These are phyloP conservation scores for Talaromyces sp. DNA, from an alignment of 2,329 filamentous ascomycete species.

Conservation along the genomic window DNA sequence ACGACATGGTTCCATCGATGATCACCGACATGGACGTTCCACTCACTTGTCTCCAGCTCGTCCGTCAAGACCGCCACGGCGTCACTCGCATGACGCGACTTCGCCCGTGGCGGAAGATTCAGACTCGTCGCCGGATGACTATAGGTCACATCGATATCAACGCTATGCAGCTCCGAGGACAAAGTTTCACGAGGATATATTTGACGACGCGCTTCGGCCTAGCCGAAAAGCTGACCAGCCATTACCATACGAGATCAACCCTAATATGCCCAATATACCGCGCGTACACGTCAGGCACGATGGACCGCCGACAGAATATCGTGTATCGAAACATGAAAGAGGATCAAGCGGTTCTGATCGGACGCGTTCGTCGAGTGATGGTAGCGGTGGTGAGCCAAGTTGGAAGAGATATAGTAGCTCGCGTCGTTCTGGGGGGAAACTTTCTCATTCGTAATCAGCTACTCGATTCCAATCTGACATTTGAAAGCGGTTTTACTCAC, in stretches of 20 bases:
- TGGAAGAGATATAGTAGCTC: conserved; percentile 20
- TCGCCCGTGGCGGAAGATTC: conserved; percentile 6
- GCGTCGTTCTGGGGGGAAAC: conserved; percentile 9
- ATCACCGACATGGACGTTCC: conserved; percentile 16
- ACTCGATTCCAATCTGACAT: not conserved
- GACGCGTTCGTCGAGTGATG: conserved; percentile 20
- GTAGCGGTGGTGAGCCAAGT: conserved; percentile 15
- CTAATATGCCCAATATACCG: conserved; percentile 12
- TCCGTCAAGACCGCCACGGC: conserved; percentile 22
- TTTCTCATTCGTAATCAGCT: not conserved
- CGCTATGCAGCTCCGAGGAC: conserved; percentile 13
- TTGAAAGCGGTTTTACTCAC: not conserved
- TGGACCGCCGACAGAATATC: conserved; percentile 23
- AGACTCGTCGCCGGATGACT: not conserved
- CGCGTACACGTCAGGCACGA: conserved; percentile 23
- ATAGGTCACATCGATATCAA: not conserved
- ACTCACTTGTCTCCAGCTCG: conserved; percentile 27
- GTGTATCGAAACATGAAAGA: conserved; percentile 21
- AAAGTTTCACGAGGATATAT: conserved; percentile 25
- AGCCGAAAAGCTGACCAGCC: not conserved
- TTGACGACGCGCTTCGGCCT: conserved; percentile 16
- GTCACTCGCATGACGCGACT: conserved; percentile 32
- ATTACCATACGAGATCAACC: conserved; percentile 11
- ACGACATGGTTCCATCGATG: conserved; percentile 16
- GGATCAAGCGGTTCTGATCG: conserved; percentile 19